These are phyloP conservation scores for Monilinia fructicola DNA, from an alignment of 2,329 filamentous ascomycete species.

Conservation along the genomic window DNA sequence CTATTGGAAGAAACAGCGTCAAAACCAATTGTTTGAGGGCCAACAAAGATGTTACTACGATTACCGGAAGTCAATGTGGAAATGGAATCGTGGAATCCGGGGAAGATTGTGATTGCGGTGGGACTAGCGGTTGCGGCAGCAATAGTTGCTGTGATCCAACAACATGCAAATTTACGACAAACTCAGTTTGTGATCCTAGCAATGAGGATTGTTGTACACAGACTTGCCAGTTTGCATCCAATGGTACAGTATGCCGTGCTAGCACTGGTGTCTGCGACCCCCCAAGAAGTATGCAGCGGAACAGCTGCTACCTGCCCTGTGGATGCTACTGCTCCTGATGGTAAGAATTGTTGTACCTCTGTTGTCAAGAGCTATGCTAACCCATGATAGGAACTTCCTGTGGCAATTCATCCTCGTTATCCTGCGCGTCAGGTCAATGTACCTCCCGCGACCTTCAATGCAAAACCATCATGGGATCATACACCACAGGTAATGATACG, in stretches of 20 bases:
- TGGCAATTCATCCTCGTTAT: slow-evolving; percentile 56
- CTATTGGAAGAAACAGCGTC: slow-evolving; percentile 73
- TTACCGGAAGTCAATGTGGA: slow-evolving; percentile 82
- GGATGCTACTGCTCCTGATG: slow-evolving; percentile 70
- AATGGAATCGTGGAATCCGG: slow-evolving; percentile 95
- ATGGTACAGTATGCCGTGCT: slow-evolving; percentile 74
- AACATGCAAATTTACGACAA: slow-evolving; percentile 78
- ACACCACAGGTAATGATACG: slow-evolving; percentile 72
- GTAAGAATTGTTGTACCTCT: slow-evolving; percentile 38
- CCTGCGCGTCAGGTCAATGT: slow-evolving; percentile 90
- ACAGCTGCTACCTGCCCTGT: slow-evolving; percentile 68
- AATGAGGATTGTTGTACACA: slow-evolving; percentile 80
- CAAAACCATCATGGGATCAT: slow-evolving; percentile 74
- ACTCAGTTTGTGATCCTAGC: slow-evolving; percentile 72
- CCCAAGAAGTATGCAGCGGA: slow-evolving; percentile 79
- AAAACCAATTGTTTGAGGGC: slow-evolving; percentile 76
- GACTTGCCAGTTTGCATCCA: slow-evolving; percentile 64
- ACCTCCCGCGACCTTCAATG: slow-evolving; percentile 91
- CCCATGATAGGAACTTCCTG: slow-evolving; percentile 56
- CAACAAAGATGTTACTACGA: slow-evolving; percentile 79
- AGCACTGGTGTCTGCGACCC: slow-evolving; percentile 84
- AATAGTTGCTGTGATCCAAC: slow-evolving; percentile 81
- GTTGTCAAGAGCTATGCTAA: slow-evolving; percentile 26
- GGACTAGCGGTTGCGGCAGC: slow-evolving; percentile 64
- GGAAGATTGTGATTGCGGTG: slow-evolving; percentile 96